A percentile compares a stretch with the other conserved stretches of the same genome.
phyloP scores from a whole-genome alignment of 768 basidiomycete genomes.

The Lactifluus piperatus region DNA sequence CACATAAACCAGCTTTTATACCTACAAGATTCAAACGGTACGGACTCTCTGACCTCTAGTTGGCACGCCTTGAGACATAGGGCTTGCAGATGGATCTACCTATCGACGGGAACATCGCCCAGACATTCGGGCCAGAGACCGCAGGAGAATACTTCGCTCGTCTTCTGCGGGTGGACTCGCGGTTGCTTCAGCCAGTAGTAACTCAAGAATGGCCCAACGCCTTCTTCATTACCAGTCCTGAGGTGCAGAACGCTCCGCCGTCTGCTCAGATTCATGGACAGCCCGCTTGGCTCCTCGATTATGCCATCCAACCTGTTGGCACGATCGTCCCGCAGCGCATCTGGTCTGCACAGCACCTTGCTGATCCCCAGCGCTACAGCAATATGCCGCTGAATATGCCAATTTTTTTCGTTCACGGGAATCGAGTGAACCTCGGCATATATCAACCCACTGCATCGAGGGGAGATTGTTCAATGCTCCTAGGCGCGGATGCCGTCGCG shows the following conservation, averaged over 20 bases:
- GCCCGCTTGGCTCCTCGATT: constrained; percentile 1
- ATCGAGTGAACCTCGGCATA: neutral
- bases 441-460: neutral
- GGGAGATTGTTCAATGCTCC: neutral
- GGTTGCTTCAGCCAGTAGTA: neutral
- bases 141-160: neutral
- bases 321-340: constrained; percentile 8
- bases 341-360: neutral
- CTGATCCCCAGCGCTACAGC: neutral
- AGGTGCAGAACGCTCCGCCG: neutral
- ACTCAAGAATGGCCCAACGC: neutral
- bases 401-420: neutral
- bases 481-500: neutral
- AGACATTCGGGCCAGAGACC: neutral
- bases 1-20: neutral
- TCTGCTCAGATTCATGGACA: neutral
- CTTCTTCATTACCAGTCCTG: neutral
- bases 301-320: neutral
- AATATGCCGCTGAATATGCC: constrained; percentile 1
- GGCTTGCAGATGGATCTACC: neutral
- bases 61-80: neutral
- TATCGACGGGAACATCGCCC: constrained; percentile 1
- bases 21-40: neutral
- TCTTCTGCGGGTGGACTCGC: neutral
- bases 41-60: neutral